Base-by-base conservation (phyloP, 805 yeast genomes). In the Blastobotrys peoriensis region DNA sequence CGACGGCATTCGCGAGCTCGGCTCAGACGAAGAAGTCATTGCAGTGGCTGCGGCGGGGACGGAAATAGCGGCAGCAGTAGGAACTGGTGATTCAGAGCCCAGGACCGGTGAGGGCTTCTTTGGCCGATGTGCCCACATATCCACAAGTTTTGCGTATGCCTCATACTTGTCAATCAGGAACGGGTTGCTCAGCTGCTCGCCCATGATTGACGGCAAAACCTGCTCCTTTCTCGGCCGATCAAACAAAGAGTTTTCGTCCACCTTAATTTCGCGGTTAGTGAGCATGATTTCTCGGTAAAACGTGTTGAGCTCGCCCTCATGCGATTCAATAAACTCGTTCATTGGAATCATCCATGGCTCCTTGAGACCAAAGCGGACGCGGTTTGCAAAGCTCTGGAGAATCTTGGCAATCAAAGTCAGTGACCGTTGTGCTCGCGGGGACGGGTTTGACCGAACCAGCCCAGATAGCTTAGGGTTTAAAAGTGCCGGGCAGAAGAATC, bases 401-500 rank as follows among this genome's bases (percentile, higher is more conserved):
- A 63, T 38, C 59, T 91, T 91, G 6, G 97, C 87, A 3, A 89
- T 69, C 18, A 89, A 64, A 0, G 95, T 87, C 38, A 91, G 64
- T 0, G 95, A 83, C 47, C 95, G 71, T 51, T 87, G 89, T 1
- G 80, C 71, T 8, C 71, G 70, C 1, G 88, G 86, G 5, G 79
- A 72, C 47, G 87, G 86, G 53, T 85, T 91, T 30, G 75, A 70
- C 41, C 76, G 73, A 0, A 86, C 76, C 40, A 93, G 67, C 48
- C 81, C 79, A 61, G 87, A 88, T 40, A 89, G 63, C 56, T 86
- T 87, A 0, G 98, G 98, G 56, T 87, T 89, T 58, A 93, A 65
- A 22, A 91, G 75, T 0, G 96, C 95, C 0, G 98, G 98, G 56
- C 96, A 88, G 51, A 88, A 75, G 62, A 82, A 86, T 48, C 96